phyloP scores from a whole-genome alignment of 2,329 filamentous ascomycete species.

The Thermomyces lanuginosus region DNA sequence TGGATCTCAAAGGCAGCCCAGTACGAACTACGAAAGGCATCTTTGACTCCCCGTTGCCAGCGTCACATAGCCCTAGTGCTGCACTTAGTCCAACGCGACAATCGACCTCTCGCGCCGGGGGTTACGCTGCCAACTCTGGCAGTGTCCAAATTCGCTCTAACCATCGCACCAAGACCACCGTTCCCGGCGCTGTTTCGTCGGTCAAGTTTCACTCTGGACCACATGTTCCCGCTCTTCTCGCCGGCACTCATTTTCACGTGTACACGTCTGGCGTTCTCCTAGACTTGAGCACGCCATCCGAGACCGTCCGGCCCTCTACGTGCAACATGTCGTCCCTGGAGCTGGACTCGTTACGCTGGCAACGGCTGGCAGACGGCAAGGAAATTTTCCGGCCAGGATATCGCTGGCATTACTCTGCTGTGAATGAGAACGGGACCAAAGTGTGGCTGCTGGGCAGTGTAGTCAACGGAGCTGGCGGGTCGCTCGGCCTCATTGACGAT shows the following conservation, averaged over 20 bases:
- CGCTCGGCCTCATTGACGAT: too few relatives aligned
- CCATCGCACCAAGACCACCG: conserved; percentile 37
- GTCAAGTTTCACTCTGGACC: conserved; percentile 78
- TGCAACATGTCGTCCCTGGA: conserved; percentile 85
- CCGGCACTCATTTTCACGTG: conserved; percentile 87
- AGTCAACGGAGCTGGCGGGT: conserved; percentile 45
- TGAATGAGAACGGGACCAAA: conserved; percentile 88
- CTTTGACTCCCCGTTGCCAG: conserved; percentile 24
- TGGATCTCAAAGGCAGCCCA: conserved; percentile 81
- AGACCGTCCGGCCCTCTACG: conserved; percentile 69
- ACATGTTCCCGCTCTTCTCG: conserved; percentile 72
- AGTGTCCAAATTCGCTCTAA: conserved; percentile 41
- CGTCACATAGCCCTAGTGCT: conserved; percentile 19
- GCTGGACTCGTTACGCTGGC: conserved; percentile 74
- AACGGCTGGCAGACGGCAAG: conserved; percentile 81
- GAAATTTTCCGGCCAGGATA: conserved; percentile 88
- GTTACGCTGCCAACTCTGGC: conserved; percentile 58
- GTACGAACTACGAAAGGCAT: conserved; percentile 45
- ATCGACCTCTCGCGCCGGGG: conserved; percentile 23
- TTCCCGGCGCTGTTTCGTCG: conserved; percentile 77
- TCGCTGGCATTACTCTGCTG: conserved; percentile 94
- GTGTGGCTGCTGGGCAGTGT: conserved; percentile 93
- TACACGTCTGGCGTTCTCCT: conserved; percentile 85
- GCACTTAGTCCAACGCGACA: conserved; percentile 20
- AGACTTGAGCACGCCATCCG: conserved; percentile 84